Base-by-base conservation (phyloP, 768 basidiomycete species). In the Multifurca ochricompacta region DNA sequence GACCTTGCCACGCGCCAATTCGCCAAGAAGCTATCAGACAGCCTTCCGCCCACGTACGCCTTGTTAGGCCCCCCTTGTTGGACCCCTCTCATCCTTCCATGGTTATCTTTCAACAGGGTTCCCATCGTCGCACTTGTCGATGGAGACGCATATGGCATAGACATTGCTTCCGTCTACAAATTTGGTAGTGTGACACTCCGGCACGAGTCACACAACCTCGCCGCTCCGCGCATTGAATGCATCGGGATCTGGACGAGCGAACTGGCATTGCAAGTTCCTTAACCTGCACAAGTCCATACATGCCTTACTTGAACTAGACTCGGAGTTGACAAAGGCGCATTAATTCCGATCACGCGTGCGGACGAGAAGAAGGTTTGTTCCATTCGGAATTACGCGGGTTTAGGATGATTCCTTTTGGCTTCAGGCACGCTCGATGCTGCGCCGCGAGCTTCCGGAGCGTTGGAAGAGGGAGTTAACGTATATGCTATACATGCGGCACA, bases 1-100 rank as follows among this genome's bases (percentile, higher is more conserved):
- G 96, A 99, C 65, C 69, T 96, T 4, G 86, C 92, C 3, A 95
- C 96, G 0, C 78, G 92, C 6, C 83, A 94, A 59, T 75, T 98
- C 6, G 79, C 94, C 41, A 81, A 82, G 53, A 80, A 77, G 0
- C 73, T 98, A 3, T 77, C 85, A 1, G 76, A 82, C 35, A 77
- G 78, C 31, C 75, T 91, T 18, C 84, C 85, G 3, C 41, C 67
- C 37, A 70, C 69, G 91, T 89, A 65, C 60, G 71, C 64, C 25
- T 41, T 42, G 16, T 49, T 16, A 34, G 23, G 14, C 23, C 14
- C 14, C 14, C 13, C 7, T 30, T 30, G n/a, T n/a, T 9, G 10
- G 21, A 21, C 37, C 11, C n/a, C 11, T 41, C 30, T 25, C 27
- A 31, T 16, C 13, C 16, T 25, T 21, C 7, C n/a, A 14, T 25